phyloP scores from a whole-genome alignment of 441 rosid genomes.

The Macaranga tanarius region DNA sequence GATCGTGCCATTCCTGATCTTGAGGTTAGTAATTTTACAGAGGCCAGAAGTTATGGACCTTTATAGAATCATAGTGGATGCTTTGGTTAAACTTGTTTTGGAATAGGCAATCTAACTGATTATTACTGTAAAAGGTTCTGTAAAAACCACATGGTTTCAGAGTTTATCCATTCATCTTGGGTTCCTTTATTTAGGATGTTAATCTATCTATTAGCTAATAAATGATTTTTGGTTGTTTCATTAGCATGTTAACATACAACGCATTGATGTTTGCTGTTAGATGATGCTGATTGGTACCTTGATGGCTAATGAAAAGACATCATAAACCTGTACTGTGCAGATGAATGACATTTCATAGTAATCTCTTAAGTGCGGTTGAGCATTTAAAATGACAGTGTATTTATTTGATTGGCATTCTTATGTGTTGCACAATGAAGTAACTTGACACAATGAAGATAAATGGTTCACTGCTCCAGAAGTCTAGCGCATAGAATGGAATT shows the following conservation, averaged over 20 bases:
- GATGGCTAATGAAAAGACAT: neutral
- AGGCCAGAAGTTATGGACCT: neutral
- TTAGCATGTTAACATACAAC: neutral
- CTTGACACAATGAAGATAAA: neutral
- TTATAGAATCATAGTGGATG: neutral
- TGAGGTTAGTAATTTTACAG: slow-evolving; percentile 53
- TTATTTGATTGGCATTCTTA: neutral
- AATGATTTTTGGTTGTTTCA: neutral
- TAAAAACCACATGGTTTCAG: neutral
- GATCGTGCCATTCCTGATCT: slow-evolving; percentile 91
- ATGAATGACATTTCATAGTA: neutral
- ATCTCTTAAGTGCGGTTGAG: neutral
- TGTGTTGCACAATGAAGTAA: neutral
- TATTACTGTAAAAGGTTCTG: neutral
- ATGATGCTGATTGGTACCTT: neutral
- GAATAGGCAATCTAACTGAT: neutral
- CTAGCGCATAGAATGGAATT: neutral
- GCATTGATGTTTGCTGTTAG: neutral
- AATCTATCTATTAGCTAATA: neutral
- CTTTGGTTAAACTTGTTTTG: neutral
- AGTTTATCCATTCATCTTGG: neutral
- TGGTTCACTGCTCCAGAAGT: neutral
- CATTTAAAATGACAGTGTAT: neutral
- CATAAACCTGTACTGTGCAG: neutral
- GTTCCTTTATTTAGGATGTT: neutral